phyloP scores from a whole-genome alignment of 257 asterid genomes.

The Apocynum venetum region DNA sequence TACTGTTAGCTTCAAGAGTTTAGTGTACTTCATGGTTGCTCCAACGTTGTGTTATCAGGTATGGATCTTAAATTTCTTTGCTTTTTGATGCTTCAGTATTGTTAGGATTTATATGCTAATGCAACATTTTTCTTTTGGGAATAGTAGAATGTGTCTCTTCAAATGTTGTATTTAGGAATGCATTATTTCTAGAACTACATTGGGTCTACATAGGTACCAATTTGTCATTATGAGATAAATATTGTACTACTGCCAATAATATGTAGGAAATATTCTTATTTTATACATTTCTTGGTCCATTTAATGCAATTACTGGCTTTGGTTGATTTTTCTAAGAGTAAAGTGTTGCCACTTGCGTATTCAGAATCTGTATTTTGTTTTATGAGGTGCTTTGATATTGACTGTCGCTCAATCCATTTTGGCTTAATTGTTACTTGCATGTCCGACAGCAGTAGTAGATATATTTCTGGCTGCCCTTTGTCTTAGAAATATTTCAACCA shows the following conservation, averaged over 20 bases:
- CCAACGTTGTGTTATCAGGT: constrained; percentile 99
- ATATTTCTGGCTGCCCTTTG: background rate
- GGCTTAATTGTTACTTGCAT: background rate
- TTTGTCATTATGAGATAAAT: background rate
- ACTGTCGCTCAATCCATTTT: background rate
- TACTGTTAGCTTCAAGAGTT: constrained; percentile 64
- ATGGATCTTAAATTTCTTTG: background rate
- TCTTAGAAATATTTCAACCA: background rate
- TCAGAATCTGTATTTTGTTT: background rate
- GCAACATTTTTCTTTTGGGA: background rate
- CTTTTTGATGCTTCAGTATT: background rate
- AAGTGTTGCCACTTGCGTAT: background rate
- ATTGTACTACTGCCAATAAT: background rate
- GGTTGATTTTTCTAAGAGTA: background rate
- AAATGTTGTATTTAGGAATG: background rate
- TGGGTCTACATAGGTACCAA: background rate
- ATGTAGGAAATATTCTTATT: background rate
- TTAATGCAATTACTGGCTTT: background rate
- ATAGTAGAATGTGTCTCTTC: background rate
- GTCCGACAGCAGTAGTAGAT: background rate
- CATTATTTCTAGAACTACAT: background rate
- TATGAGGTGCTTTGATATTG: background rate
- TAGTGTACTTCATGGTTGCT: constrained; percentile 87
- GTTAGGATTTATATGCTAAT: background rate
- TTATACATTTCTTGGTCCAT: background rate